A percentile compares a stretch with the other conserved stretches of the same genome.
Conservation (phyloP, 2,329 filamentous ascomycete genomes). For the Elsinoe arachidis region DNA sequence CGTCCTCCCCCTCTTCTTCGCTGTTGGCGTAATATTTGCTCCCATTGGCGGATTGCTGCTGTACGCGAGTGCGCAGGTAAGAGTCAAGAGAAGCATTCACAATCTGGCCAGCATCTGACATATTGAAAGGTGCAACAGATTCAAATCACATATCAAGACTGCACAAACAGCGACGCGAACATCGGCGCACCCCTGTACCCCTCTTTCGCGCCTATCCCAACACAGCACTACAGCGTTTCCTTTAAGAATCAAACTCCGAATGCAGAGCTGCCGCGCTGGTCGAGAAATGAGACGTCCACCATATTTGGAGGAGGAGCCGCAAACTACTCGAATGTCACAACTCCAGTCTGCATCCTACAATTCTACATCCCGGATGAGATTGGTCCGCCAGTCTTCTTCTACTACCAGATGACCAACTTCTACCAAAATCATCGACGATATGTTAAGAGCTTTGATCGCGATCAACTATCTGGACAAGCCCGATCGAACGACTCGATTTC, state of each 20-base stretch:
- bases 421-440: constrained; percentile 98
- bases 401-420: constrained; percentile 95
- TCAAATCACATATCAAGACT: constrained; percentile 81
- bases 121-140: constrained; percentile 71
- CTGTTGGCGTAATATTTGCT: constrained; percentile 82
- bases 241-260: constrained; percentile 50
- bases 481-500: constrained; percentile 54
- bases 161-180: constrained; percentile 37
- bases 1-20: constrained; percentile 83
- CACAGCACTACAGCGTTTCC: constrained; percentile 51
- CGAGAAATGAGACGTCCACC: constrained; percentile 17
- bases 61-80: constrained; percentile 72
- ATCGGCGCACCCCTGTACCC: constrained; percentile 39
- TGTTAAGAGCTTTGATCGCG: constrained; percentile 75
- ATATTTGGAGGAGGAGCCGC: constrained; percentile 19
- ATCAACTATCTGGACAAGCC: constrained; percentile 69
- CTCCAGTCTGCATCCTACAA: constrained; percentile 57
- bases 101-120: not conserved
- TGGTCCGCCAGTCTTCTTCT: constrained; percentile 75
- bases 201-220: constrained; percentile 45
- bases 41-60: constrained; percentile 82
- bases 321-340: constrained; percentile 26
- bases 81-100: not conserved
- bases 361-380: constrained; percentile 76
- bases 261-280: constrained; percentile 24